Evolutionary conservation across 257 asterid species (phyloP).

Genomic region (Solanum boliviense): DNA sequence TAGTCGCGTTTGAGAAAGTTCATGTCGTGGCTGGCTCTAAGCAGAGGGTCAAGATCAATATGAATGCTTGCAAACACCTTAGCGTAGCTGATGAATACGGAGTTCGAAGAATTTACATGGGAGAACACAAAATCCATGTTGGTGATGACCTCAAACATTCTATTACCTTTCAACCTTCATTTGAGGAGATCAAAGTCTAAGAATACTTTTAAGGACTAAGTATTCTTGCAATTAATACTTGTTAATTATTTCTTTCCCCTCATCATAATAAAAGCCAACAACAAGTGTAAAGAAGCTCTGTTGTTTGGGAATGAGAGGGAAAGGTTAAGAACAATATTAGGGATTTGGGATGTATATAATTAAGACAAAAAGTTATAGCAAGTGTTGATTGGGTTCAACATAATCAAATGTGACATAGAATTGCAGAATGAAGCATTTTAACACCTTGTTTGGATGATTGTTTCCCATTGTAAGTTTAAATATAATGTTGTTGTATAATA

Average conservation of each 20-base stretch:
- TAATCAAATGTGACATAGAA: neutral
- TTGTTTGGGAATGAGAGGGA: neutral
- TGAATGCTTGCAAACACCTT: constrained; percentile 56
- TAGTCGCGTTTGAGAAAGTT: constrained; percentile 65
- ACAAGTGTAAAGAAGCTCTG: neutral
- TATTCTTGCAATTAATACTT: neutral
- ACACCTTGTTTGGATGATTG: neutral
- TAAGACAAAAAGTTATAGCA: neutral
- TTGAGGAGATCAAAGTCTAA: constrained; percentile 28
- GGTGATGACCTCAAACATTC: constrained; percentile 58
- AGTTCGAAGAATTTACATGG: constrained; percentile 68
- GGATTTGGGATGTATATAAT: neutral
- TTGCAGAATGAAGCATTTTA: neutral
- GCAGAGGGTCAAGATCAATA: constrained; percentile 17
- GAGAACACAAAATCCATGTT: constrained; percentile 65
- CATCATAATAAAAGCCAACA: neutral
- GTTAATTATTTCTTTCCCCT: neutral
- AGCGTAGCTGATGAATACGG: constrained; percentile 59
- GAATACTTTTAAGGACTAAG: neutral
- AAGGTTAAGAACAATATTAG: neutral
- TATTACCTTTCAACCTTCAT: constrained; percentile 24
- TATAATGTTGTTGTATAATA: neutral
- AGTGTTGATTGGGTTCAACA: neutral
- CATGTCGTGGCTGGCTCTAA: constrained; percentile 35
- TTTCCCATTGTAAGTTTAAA: neutral